A percentile compares a stretch with the other conserved stretches of the same genome.
These are phyloP conservation scores for Thelonectria olida DNA, from an alignment of 2,329 filamentous ascomycete species.

Conservation along the genomic window DNA sequence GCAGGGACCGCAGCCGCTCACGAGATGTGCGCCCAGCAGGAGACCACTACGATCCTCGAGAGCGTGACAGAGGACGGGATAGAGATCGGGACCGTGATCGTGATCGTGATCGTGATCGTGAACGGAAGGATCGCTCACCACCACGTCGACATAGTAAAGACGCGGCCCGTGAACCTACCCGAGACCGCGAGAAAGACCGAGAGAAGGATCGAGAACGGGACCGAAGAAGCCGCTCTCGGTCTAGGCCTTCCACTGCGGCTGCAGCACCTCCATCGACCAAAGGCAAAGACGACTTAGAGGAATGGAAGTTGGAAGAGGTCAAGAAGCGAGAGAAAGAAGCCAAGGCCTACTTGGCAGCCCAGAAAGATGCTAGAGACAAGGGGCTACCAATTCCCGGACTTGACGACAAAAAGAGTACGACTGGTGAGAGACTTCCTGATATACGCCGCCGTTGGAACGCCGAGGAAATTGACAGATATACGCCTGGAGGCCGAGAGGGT, in stretches of 20 bases:
- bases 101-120: constrained; percentile 29
- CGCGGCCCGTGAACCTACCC: constrained; percentile 36
- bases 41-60: constrained; percentile 47
- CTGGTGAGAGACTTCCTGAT: constrained; percentile 57
- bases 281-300: constrained; percentile 60
- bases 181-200: constrained; percentile 27
- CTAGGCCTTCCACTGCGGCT: constrained; percentile 47
- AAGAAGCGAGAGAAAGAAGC: constrained; percentile 71
- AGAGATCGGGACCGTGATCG: constrained; percentile 28
- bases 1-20: constrained; percentile 44
- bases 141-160: constrained; percentile 42
- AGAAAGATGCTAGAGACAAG: constrained; percentile 68
- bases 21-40: constrained; percentile 36
- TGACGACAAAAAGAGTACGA: constrained; percentile 59
- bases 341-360: constrained; percentile 70
- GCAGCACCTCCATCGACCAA: constrained; percentile 50
- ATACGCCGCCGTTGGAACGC: constrained; percentile 40
- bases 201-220: constrained; percentile 40
- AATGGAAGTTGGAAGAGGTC: constrained; percentile 69
- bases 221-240: constrained; percentile 56
- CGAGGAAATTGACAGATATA: constrained; percentile 55
- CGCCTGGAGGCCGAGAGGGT: constrained; percentile 46
- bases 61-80: constrained; percentile 41
- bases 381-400: constrained; percentile 66
- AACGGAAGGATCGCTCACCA: constrained; percentile 38